These are phyloP conservation scores for Acanthamoeba triangularis DNA, from an alignment of 208 protist species.

Conservation along the genomic window DNA sequence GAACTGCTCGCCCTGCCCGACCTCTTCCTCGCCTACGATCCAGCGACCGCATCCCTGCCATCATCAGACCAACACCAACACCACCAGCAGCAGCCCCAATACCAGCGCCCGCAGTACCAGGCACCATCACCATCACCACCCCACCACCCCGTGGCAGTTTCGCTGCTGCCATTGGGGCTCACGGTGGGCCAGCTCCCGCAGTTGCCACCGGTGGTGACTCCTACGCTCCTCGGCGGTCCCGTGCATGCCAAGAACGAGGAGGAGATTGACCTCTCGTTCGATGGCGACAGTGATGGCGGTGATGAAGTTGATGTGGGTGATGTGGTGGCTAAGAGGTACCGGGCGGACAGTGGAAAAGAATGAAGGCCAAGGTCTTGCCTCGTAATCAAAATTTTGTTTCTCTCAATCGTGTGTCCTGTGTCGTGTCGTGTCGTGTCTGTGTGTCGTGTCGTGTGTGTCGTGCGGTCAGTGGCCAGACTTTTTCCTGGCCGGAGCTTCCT, in stretches of 20 bases:
- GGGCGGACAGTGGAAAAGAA: too few relatives aligned
- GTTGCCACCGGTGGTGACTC: neutral
- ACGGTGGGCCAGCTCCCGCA: neutral
- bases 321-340: neutral
- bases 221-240: neutral
- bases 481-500: neutral
- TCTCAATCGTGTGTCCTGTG: neutral
- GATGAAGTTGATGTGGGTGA: neutral
- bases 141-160: neutral
- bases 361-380: neutral
- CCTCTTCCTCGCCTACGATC: slow-evolving; percentile 31
- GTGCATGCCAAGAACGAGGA: slow-evolving; percentile 31
- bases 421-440: neutral
- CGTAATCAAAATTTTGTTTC: neutral
- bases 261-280: slow-evolving; percentile 42
- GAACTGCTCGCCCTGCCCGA: slow-evolving; percentile 49
- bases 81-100: neutral
- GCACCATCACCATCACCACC: neutral
- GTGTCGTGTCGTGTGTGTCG: neutral
- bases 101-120: too few relatives aligned
- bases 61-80: neutral
- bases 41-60: neutral
- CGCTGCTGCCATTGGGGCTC: neutral
- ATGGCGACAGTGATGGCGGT: neutral
- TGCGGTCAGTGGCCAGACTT: neutral